phyloP scores from a whole-genome alignment of 2,329 filamentous ascomycete genomes.

The Clarireedia monteithiana region DNA sequence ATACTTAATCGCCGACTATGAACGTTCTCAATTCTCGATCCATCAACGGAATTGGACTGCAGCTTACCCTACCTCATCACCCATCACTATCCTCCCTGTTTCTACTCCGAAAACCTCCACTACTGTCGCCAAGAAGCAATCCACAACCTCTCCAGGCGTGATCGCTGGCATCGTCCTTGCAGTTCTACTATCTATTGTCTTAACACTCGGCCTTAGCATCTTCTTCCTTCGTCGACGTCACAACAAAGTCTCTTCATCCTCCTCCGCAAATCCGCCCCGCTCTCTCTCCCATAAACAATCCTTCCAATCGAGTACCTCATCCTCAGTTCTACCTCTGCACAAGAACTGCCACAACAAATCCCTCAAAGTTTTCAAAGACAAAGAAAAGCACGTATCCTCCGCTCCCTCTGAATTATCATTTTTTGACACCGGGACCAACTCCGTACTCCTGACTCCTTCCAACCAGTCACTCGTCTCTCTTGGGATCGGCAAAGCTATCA shows the following conservation, averaged over 20 bases:
- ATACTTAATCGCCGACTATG: slow-evolving; percentile 32
- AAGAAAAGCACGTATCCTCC: neutral
- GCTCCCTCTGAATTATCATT: slow-evolving; percentile 2
- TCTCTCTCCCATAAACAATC: neutral
- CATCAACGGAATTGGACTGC: slow-evolving; percentile 23
- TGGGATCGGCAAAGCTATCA: slow-evolving; percentile 2
- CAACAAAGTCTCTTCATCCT: neutral
- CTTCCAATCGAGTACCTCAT: neutral
- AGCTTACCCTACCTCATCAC: slow-evolving; percentile 11
- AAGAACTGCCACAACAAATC: neutral
- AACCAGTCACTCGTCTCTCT: neutral
- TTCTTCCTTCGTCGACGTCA: neutral
- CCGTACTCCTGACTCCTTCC: slow-evolving; percentile 1
- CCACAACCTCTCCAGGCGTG: neutral
- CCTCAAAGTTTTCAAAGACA: neutral
- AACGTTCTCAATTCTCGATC: slow-evolving; percentile 34
- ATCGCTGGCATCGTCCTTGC: slow-evolving; percentile 3
- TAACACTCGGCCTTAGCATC: slow-evolving; percentile 1
- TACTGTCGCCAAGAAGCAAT: neutral
- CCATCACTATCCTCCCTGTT: slow-evolving; percentile 16
- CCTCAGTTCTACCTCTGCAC: neutral
- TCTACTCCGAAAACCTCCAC: neutral
- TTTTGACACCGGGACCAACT: slow-evolving; percentile 6
- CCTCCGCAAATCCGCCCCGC: neutral
- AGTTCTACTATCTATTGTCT: slow-evolving; percentile 1